phyloP scores from a whole-genome alignment of 495 filamentous ascomycete genomes.

The Aspergillus bertholletiae region DNA sequence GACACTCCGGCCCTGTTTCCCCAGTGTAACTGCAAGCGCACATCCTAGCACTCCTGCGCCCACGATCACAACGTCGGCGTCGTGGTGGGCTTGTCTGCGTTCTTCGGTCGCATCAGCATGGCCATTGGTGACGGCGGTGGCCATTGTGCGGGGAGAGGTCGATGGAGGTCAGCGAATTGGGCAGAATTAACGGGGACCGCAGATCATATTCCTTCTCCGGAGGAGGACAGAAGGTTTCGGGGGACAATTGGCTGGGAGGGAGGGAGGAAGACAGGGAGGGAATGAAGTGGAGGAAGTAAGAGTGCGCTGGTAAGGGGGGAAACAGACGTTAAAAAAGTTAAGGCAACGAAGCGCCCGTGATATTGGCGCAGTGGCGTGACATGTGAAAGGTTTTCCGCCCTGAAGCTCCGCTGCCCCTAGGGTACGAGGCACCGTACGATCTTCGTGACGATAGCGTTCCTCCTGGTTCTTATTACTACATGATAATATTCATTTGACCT shows the following conservation, averaged over 20 bases:
- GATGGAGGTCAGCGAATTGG: conserved; percentile 11
- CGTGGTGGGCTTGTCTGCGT: conserved; percentile 49
- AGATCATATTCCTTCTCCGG: conserved; percentile 15
- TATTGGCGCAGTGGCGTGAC: conserved; percentile 30
- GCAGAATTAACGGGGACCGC: conserved; percentile 4
- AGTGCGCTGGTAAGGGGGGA: conserved; percentile 6
- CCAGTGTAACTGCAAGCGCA: conserved; percentile 78
- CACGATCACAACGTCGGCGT: conserved; percentile 80
- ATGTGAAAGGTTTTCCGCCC: conserved; percentile 27
- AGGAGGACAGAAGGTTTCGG: conserved; percentile 3
- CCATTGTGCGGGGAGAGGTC: conserved; percentile 15
- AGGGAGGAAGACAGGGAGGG: conserved; percentile 6
- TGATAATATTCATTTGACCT: not conserved
- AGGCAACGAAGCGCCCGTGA: not conserved
- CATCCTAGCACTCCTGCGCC: conserved; percentile 90
- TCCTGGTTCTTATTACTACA: not conserved
- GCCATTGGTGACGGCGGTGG: conserved; percentile 25
- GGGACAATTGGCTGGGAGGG: not conserved
- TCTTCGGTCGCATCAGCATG: conserved; percentile 22
- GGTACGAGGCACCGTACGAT: conserved; percentile 4
- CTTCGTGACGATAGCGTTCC: not conserved
- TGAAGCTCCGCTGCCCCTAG: conserved; percentile 1
- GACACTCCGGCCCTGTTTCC: conserved; percentile 86
- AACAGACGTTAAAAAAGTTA: not conserved
- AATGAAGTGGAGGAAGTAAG: conserved; percentile 7